Evolutionary conservation across 2,329 filamentous ascomycete genomes (phyloP).

Genomic region (Nakataea oryzae): DNA sequence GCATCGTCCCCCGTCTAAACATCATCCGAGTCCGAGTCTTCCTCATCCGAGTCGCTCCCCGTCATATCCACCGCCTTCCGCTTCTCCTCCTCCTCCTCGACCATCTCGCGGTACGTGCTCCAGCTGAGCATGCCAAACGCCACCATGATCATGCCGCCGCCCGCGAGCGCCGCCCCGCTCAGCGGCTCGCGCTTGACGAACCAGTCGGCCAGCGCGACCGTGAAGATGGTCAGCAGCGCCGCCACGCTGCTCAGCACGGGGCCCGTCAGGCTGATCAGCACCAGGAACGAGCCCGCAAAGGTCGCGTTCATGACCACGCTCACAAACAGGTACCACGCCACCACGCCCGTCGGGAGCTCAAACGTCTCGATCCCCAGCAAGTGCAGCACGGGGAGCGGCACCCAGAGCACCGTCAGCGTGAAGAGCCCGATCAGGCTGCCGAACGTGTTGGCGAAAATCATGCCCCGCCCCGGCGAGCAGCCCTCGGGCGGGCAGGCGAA

Average conservation of each 20-base stretch:
- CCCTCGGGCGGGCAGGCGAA: conserved; percentile 89
- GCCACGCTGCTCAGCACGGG: conserved; percentile 90
- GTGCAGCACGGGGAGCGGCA: conserved; percentile 80
- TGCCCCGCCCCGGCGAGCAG: conserved; percentile 72
- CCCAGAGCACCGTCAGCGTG: conserved; percentile 80
- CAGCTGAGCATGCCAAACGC: conserved; percentile 83
- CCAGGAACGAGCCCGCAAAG: conserved; percentile 87
- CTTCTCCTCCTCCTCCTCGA: conserved; percentile 62
- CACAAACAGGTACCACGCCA: conserved; percentile 69
- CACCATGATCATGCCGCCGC: conserved; percentile 77
- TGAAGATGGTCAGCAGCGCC: conserved; percentile 89
- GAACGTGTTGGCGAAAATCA: conserved; percentile 91
- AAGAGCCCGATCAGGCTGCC: conserved; percentile 80
- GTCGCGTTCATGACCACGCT: conserved; percentile 80
- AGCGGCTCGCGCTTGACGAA: conserved; percentile 68
- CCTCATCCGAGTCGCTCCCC: conserved; percentile 26
- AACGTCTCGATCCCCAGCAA: conserved; percentile 70
- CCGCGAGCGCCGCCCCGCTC: conserved; percentile 62
- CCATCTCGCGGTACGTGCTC: conserved; percentile 90
- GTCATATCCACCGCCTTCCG: conserved; percentile 39
- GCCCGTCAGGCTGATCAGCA: conserved; percentile 84
- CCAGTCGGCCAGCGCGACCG: conserved; percentile 90
- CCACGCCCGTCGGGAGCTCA: conserved; percentile 65
- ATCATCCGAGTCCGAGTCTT: conserved; percentile 11
- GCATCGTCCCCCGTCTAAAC: conserved; percentile 1